These are phyloP conservation scores for Fusarium siculi DNA, from an alignment of 2,329 filamentous ascomycete genomes.

Conservation along the genomic window DNA sequence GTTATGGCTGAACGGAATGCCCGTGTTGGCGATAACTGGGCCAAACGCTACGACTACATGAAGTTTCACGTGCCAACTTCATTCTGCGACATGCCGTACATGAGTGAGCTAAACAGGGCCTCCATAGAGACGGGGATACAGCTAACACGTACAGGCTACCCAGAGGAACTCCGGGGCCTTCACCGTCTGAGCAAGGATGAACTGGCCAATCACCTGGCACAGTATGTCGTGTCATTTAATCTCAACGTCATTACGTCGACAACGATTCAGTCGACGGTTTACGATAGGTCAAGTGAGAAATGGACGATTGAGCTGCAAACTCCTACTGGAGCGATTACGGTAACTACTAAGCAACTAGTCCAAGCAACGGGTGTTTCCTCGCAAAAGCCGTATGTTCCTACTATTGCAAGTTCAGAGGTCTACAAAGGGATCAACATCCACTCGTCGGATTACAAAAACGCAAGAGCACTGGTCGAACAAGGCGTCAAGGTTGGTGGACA, in stretches of 20 bases:
- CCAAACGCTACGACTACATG: slow-evolving; percentile 24
- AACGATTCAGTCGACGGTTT: slow-evolving; percentile 6
- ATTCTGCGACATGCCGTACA: slow-evolving; percentile 24
- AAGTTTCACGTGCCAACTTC: slow-evolving; percentile 32
- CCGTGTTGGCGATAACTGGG: slow-evolving; percentile 26
- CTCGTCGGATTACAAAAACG: slow-evolving; percentile 15
- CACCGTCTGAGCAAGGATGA: slow-evolving; percentile 30
- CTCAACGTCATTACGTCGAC: slow-evolving; percentile 23
- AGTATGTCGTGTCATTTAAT: slow-evolving; percentile 8
- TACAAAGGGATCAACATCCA: slow-evolving; percentile 29
- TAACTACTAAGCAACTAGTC: slow-evolving; percentile 13
- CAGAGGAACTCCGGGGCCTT: neutral
- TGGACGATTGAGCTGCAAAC: slow-evolving; percentile 13
- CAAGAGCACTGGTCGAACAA: neutral
- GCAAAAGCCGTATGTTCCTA: slow-evolving; percentile 14
- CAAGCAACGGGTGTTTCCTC: slow-evolving; percentile 31
- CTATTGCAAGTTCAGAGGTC: neutral
- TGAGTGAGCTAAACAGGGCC: neutral
- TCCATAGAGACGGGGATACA: rapidly evolving
- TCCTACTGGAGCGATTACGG: neutral
- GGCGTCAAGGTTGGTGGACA: slow-evolving; percentile 8
- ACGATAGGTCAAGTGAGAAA: neutral
- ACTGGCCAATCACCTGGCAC: slow-evolving; percentile 12
- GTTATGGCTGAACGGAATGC: slow-evolving; percentile 27
- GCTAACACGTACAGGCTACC: slow-evolving; percentile 4